Conservation (phyloP, 495 filamentous ascomycete species). For the Aspergillus baeticus region DNA sequence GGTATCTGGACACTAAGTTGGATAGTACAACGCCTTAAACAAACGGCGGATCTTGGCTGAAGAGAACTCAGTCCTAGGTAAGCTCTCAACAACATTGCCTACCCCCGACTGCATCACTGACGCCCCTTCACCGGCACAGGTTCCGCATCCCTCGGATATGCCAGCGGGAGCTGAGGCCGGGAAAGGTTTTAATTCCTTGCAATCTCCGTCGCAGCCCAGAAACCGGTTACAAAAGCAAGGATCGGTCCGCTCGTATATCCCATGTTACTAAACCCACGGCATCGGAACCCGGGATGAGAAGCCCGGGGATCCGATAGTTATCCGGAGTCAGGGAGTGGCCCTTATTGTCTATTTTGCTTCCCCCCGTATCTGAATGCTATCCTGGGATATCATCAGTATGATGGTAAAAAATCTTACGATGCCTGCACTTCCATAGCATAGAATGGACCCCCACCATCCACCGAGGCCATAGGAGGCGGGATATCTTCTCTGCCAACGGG, state of each 20-base stretch:
- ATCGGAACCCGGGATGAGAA: conserved; percentile 26
- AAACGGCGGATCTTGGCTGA: no score
- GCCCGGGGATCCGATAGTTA: conserved; percentile 17
- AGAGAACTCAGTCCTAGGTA: no score
- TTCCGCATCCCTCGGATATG: conserved; percentile 7
- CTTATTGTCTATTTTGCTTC: conserved; percentile 20
- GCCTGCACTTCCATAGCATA: conserved; percentile 30
- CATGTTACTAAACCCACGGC: conserved; percentile 25
- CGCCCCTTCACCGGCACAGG: no score
- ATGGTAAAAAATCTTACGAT: conserved; percentile 16
- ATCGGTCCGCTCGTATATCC: conserved; percentile 26
- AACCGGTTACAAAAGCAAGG: conserved; percentile 25
- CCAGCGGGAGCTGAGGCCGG: conserved; percentile 20
- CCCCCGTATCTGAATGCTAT: conserved; percentile 31
- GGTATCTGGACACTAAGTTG: no score
- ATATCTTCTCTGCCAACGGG: conserved; percentile 5
- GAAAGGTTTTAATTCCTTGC: conserved; percentile 17
- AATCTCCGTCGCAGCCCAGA: conserved; percentile 23
- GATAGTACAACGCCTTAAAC: no score
- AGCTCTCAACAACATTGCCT: no score
- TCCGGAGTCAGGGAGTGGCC: conserved; percentile 24
- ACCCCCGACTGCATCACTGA: no score
- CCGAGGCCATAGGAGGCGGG: conserved; percentile 16
- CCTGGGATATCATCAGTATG: conserved; percentile 3
- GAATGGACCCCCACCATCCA: conserved; percentile 26